phyloP scores from a whole-genome alignment of 805 yeast genomes.

The Priceomyces haplophilus region DNA sequence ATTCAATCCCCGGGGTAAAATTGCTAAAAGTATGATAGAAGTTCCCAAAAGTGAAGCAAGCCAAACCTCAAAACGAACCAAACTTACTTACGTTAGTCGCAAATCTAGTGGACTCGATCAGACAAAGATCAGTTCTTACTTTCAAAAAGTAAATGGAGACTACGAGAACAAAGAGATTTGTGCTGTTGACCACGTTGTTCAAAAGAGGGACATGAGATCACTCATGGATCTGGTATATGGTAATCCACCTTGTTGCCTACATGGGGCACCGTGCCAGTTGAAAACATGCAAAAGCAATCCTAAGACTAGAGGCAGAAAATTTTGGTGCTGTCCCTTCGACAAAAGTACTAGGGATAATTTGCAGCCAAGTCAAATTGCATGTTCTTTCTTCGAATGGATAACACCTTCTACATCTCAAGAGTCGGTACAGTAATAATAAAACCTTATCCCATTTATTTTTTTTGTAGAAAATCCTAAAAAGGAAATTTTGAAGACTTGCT shows the following conservation, averaged over 20 bases:
- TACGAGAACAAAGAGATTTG: neutral
- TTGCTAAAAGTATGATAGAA: conserved; percentile 2
- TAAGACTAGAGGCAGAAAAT: conserved; percentile 27
- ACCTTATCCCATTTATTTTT: conserved; percentile 2
- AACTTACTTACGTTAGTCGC: conserved; percentile 17
- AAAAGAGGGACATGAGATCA: conserved; percentile 6
- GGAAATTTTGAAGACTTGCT: neutral
- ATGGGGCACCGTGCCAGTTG: conserved; percentile 23
- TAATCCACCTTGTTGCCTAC: conserved; percentile 26
- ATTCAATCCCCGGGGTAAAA: conserved; percentile 15
- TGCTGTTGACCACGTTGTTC: neutral
- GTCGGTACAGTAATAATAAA: neutral
- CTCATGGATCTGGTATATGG: conserved; percentile 17
- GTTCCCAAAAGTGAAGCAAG: neutral
- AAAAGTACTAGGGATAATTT: conserved; percentile 4
- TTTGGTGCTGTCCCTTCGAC: conserved; percentile 28
- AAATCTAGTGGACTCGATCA: conserved; percentile 11
- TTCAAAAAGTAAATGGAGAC: neutral
- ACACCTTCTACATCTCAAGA: neutral
- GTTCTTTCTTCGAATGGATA: conserved; percentile 18
- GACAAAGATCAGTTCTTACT: neutral
- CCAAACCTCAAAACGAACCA: conserved; percentile 2
- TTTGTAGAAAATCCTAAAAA: neutral
- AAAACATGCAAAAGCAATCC: conserved; percentile 25
- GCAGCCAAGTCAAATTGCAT: conserved; percentile 5